These are phyloP conservation scores for Bimuria novae-zelandiae DNA, from an alignment of 2,329 filamentous ascomycete species.

Conservation along the genomic window DNA sequence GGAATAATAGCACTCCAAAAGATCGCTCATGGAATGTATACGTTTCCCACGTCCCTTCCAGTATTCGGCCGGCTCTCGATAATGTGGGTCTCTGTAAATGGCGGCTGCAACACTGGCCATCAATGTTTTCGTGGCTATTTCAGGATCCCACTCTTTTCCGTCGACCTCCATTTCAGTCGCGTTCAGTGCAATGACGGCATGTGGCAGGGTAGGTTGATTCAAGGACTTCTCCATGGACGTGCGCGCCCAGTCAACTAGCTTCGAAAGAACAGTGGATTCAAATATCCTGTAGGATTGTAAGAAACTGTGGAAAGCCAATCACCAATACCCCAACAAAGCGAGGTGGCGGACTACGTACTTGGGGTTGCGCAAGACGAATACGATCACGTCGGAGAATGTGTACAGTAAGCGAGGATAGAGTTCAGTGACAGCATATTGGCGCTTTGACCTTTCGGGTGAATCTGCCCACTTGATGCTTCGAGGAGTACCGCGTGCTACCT, in stretches of 20 bases:
- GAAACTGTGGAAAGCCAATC: neutral
- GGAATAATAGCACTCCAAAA: constrained; percentile 8
- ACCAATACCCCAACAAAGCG: neutral
- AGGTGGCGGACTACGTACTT: constrained; percentile 26
- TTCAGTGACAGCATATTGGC: constrained; percentile 46
- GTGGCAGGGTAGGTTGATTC: constrained; percentile 60
- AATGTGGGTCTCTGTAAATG: constrained; percentile 6
- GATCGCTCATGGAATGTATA: constrained; percentile 12
- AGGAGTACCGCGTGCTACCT: too few relatives aligned
- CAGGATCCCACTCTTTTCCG: constrained; percentile 50
- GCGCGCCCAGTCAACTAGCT: constrained; percentile 57
- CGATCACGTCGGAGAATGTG: constrained; percentile 50
- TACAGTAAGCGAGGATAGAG: constrained; percentile 49
- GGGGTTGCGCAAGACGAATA: constrained; percentile 48
- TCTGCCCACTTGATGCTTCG: constrained; percentile 17
- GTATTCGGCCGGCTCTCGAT: neutral
- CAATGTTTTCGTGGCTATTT: constrained; percentile 46
- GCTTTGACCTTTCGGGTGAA: constrained; percentile 24
- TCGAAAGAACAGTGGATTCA: constrained; percentile 50
- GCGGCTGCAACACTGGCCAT: constrained; percentile 5
- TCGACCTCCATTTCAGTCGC: constrained; percentile 48
- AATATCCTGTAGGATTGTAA: constrained; percentile 29
- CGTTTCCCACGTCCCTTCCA: constrained; percentile 6
- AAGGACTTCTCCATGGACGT: constrained; percentile 58
- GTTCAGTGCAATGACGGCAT: constrained; percentile 60